Percentiles rank a stretch among this genome's conserved stretches.
Conservation (phyloP, 169 alveolate species). For the Perkinsus olseni region DNA sequence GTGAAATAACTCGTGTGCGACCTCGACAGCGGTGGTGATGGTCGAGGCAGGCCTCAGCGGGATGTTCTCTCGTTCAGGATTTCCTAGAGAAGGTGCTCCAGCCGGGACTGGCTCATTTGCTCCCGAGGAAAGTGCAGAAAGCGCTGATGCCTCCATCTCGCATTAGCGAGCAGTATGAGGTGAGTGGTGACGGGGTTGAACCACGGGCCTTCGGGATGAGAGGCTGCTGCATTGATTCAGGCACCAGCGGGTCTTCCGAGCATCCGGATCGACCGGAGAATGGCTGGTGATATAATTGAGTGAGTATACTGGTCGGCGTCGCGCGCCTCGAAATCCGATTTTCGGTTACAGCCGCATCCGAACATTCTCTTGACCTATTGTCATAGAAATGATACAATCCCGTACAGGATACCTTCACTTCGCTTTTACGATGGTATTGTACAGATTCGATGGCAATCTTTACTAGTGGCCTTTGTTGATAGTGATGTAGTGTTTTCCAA, state of each 20-base stretch:
- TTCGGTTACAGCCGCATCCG: too few relatives aligned
- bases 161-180: not conserved
- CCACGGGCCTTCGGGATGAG: not conserved
- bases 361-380: too few relatives aligned
- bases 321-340: too few relatives aligned
- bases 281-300: not conserved
- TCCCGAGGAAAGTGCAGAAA: not conserved
- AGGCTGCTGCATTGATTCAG: not conserved
- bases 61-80: too few relatives aligned
- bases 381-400: too few relatives aligned
- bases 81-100: not conserved
- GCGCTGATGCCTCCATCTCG: not conserved
- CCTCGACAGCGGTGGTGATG: too few relatives aligned
- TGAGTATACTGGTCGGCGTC: too few relatives aligned
- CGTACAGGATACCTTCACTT: not conserved
- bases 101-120: not conserved
- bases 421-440: not conserved
- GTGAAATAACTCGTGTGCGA: too few relatives aligned
- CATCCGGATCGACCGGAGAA: not conserved
- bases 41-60: too few relatives aligned
- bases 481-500: too few relatives aligned
- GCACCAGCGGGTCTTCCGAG: not conserved
- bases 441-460: too few relatives aligned
- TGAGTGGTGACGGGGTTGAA: not conserved
- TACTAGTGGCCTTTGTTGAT: too few relatives aligned